These are phyloP conservation scores for Filobasidium wieringae DNA, from an alignment of 768 basidiomycete species.

Conservation along the genomic window DNA sequence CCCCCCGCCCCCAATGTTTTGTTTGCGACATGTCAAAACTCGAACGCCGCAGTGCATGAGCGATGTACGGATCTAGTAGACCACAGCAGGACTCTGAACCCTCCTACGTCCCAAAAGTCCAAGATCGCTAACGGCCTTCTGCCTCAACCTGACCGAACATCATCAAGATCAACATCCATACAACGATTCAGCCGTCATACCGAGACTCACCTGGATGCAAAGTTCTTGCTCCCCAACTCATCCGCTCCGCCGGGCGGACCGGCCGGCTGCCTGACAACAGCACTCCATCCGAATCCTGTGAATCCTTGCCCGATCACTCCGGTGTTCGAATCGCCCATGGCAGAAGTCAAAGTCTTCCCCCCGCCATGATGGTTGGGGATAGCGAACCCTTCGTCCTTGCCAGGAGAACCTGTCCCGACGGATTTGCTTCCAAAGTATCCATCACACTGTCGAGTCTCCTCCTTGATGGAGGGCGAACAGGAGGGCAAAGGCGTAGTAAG, in stretches of 20 bases:
- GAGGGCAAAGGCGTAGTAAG: too few relatives aligned
- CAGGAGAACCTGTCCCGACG: too few relatives aligned
- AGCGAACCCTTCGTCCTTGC: too few relatives aligned
- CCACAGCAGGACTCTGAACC: background rate
- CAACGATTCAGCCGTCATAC: background rate
- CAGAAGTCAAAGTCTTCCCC: too few relatives aligned
- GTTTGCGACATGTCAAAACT: too few relatives aligned
- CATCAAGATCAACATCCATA: background rate
- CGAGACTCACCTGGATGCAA: constrained; percentile 24
- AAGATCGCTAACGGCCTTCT: constrained; percentile 6
- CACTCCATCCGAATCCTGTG: background rate
- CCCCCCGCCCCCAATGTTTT: too few relatives aligned
- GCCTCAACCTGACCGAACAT: background rate
- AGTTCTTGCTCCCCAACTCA: constrained; percentile 30
- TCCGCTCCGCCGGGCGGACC: constrained; percentile 31
- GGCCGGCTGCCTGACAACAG: constrained; percentile 23
- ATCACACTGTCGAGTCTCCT: background rate
- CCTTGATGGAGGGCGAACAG: too few relatives aligned
- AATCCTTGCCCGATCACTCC: constrained; percentile 5
- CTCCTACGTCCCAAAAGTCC: background rate
- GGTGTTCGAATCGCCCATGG: background rate
- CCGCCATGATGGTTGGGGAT: too few relatives aligned
- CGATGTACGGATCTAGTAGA: too few relatives aligned
- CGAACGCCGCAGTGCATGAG: too few relatives aligned
- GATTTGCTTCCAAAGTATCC: background rate